Evolutionary conservation across 441 rosid species (phyloP).

Genomic region (Theobroma grandiflorum): DNA sequence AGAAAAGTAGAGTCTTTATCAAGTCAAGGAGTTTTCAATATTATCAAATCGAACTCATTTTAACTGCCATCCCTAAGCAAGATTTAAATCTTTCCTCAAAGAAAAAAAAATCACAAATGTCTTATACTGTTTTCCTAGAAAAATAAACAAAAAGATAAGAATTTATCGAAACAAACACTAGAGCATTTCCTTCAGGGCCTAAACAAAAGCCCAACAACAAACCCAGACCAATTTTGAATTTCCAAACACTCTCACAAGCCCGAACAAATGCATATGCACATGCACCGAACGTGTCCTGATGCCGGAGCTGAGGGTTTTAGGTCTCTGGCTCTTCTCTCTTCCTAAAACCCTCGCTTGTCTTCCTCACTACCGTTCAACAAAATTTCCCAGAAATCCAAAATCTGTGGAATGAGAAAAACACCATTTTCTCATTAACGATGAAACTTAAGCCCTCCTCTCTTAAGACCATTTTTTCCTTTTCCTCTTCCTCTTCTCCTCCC

Average conservation of each 20-base stretch:
- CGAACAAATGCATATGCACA: neutral
- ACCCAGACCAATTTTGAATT: neutral
- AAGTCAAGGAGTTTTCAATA: no score
- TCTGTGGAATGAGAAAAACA: neutral
- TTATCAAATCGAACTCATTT: no score
- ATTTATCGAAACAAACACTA: neutral
- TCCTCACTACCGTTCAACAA: neutral
- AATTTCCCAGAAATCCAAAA: neutral
- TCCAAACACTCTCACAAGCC: neutral
- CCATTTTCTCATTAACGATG: constrained; percentile 4
- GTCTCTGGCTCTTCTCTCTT: neutral
- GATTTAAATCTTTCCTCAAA: no score
- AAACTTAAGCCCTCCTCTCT: constrained; percentile 15
- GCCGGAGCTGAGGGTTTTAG: neutral
- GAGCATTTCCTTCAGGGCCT: no score
- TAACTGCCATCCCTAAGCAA: no score
- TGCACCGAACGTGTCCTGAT: no score
- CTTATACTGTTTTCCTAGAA: no score
- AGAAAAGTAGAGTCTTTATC: no score
- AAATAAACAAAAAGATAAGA: no score
- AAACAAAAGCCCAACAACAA: no score
- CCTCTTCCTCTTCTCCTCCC: constrained; percentile 21
- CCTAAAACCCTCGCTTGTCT: constrained; percentile 16
- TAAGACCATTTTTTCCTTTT: neutral
- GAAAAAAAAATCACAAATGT: no score